phyloP scores from a whole-genome alignment of 768 basidiomycete genomes.

The Termitomyces heimii region DNA sequence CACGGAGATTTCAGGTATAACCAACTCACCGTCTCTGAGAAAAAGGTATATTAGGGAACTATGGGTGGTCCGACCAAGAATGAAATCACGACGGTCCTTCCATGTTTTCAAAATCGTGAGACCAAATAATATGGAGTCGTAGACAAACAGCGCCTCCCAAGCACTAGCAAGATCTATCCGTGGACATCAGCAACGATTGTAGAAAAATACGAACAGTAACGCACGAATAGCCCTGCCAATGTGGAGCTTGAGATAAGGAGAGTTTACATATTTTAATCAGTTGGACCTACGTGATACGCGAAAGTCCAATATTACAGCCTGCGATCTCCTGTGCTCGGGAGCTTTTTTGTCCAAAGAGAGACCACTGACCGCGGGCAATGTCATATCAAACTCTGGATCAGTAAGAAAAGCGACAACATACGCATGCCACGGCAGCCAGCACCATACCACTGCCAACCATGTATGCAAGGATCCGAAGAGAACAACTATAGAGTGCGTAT shows the following conservation, averaged over 20 bases:
- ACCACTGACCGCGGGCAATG: slow-evolving; percentile 27
- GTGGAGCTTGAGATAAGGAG: background rate
- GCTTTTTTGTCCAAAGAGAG: slow-evolving; percentile 33
- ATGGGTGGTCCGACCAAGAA: slow-evolving; percentile 13
- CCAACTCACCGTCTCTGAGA: slow-evolving; percentile 40
- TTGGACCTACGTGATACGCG: slow-evolving; percentile 22
- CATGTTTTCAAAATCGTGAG: slow-evolving; percentile 44
- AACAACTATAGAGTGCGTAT: slow-evolving; percentile 42
- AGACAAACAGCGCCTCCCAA: slow-evolving; percentile 48
- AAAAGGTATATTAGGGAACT: slow-evolving; percentile 34
- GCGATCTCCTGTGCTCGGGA: slow-evolving; percentile 13
- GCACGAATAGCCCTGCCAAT: slow-evolving; percentile 15
- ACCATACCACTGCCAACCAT: slow-evolving; percentile 26
- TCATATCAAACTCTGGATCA: background rate
- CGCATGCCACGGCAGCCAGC: slow-evolving; percentile 26
- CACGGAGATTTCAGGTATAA: background rate
- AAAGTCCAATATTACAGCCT: slow-evolving; percentile 31
- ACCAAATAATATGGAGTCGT: slow-evolving; percentile 40
- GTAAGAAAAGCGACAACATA: slow-evolving; percentile 20
- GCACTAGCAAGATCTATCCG: slow-evolving; percentile 26
- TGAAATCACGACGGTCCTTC: slow-evolving; percentile 24
- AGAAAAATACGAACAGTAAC: background rate
- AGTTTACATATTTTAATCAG: background rate
- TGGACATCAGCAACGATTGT: background rate
- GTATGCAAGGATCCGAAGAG: slow-evolving; percentile 27